Evolutionary conservation across 768 basidiomycete genomes (phyloP), one percentile per base, ranked within the genome.

Genomic region (Leucogyrophana mollusca): DNA sequence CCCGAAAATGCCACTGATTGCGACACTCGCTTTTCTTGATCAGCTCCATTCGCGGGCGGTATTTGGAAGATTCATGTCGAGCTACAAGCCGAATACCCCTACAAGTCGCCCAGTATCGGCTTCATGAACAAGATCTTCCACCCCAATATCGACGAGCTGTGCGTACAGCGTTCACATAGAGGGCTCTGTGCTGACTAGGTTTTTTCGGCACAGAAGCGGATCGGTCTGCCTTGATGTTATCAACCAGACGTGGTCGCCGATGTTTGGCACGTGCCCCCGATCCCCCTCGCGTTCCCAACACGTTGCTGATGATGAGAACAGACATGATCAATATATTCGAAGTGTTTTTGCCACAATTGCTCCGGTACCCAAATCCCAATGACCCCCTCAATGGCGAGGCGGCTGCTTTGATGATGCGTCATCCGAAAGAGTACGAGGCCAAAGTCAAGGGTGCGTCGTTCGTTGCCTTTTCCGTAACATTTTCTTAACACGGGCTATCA

Each of bases 61-160:
- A 88, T 94, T 45, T 99, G 96, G 96, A 96, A 95, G 79, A 94
- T 99, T 50, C 96, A 99, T 60, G 96, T 99, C 48, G 96, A 99
- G 65, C 78, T 99, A 17, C 96, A 95, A 18, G 93, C 97, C 54
- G 93, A 96, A 67, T 99, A 98, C 63, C 96, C 96, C 2, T 99
- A 87, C 82, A 98, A 98, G 70, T 95, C 92, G 22, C 96, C 96
- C 4, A 94, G 91, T 62, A 99, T 99, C 56, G 96, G 96, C 2
- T 99, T 99, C 71, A 94, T 96, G 92, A 99, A 99, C 80, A 97
- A 97, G 87, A 97, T 99, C 66, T 98, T 96, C 65, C 96, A 98
- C 59, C 96, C 96, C 16, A 99, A 99, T 62, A 99, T 99, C 60
- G 96, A 99, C 70, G 96, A 99, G 69, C 73, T 96, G 88, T 97